Evolutionary conservation across 2,329 filamentous ascomycete genomes (phyloP), one percentile per base, ranked within the genome.

Genomic region (Neospermospora avenae): DNA sequence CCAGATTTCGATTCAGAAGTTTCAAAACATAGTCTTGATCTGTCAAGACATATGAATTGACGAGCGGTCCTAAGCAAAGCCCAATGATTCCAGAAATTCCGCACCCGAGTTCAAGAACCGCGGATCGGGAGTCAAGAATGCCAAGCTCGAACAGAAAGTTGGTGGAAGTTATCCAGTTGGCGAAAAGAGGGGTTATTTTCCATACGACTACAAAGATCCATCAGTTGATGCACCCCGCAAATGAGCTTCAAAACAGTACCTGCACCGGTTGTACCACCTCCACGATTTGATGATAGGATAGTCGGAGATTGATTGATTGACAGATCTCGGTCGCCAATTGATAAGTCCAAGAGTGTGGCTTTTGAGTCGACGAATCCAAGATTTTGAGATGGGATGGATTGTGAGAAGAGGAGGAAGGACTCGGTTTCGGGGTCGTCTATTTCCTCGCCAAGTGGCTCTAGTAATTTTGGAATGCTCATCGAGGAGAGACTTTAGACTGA

Each of bases 1-100:
- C 75, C 3, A 98, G 76, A 72, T 98, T 99, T 66, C 85, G 83
- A 62, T 84, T 83, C n/a, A 96, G 77, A 0, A 93, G 76, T 62
- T 85, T 88, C 61, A 89, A 81, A 2, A 96, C 89, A 74, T 98
- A 98, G 46, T 84, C 76, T 74, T 97, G 93, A 73, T 99, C 95
- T 0, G 93, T 96, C 48, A 95, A 85, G 46, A 92, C 80, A 72
- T 95, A 96, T 3, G 61, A 64, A 22, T 72, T 66, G 18, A 96
- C 80, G 3, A 76, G 77, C 1, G 84, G 82, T 1, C 83, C 82
- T 13, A 96, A 75, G 6, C 84, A 78, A 39, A 95, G 78, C 3
- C 88, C 91, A 35, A 93, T 83, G 37, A 98, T 79, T 18, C 88
- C 91, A 0, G 92, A 90, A 58, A 96, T 88, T 57, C 95, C 95